Base-by-base conservation (phyloP, 2,329 filamentous ascomycete species). In the Neonectria ditissima region DNA sequence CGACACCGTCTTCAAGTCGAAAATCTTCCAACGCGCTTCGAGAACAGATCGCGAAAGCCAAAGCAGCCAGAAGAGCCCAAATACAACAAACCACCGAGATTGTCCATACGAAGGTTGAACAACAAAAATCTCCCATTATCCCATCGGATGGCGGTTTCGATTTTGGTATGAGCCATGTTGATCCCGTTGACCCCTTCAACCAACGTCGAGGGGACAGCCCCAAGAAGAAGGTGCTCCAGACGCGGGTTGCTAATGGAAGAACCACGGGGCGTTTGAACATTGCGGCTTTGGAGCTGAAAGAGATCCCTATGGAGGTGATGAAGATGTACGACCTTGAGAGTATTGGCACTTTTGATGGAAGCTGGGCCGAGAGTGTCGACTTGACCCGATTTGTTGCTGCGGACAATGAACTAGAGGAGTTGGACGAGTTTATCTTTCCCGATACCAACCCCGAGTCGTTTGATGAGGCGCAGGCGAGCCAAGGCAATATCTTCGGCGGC, bases 331-430 rank as follows among this genome's bases (percentile, higher is more conserved):
- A 94, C 71, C 83, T 92, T 18, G 89, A 94, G 56, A 85, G 87
- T 1, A 84, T 89, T 59, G 87, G 90, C 39, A 83, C 82, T 13
- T 81, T 86, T 22, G 88, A 86, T 37, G 86, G 89, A 11, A 88
- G 90, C 34, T 98, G 96, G 96, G 94, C 94, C 2, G 95, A 98
- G 77, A 91, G 92, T 63, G 93, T 98, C 11, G 95, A 98, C 74
- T 80, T 98, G 48, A 91, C 90, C 1, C 89, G 91, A 65, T 89
- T 98, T 53, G 88, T 96, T 67, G 94, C 92, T 6, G 94, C 95
- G 9, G 94, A 97, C 74, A 98, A 99, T 73, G 92, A 97, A 73
- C 79, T 99, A 51, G 89, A 92, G 72, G 82, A 83, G 32, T 83
- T 98, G 34, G 86, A 89, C 2, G 92, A 96, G 18, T 81, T 83